Conservation (phyloP, 140 eudicot genomes). For the Flaveria floridana region DNA sequence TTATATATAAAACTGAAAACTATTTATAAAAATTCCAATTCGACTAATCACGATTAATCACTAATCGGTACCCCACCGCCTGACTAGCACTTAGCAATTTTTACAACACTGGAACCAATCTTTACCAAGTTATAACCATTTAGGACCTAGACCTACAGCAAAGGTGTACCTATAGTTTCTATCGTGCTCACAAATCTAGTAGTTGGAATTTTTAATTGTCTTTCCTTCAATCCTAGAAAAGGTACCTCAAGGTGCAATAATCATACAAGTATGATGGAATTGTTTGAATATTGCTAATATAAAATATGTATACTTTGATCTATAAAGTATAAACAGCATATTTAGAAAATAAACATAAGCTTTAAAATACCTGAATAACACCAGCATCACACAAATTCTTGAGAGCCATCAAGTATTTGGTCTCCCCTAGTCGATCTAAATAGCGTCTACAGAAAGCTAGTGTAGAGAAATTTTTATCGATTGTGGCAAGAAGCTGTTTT, state of each 20-base stretch:
- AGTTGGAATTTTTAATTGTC: not conserved
- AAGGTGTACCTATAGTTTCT: not conserved
- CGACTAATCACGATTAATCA: too few species aligned
- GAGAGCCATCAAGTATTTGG: conserved; percentile 92
- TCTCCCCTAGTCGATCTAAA: conserved; percentile 93
- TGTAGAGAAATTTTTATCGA: conserved; percentile 87
- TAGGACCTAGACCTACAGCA: not conserved
- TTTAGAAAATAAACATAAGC: conserved; percentile 4
- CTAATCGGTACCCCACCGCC: too few species aligned
- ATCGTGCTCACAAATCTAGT: not conserved
- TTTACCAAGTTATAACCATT: not conserved
- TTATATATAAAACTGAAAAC: too few species aligned
- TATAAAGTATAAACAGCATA: conserved; percentile 8
- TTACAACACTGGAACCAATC: not conserved
- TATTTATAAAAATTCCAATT: too few species aligned
- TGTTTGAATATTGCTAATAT: not conserved
- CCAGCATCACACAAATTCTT: conserved; percentile 98
- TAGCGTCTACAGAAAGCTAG: conserved; percentile 95
- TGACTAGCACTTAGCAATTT: too few species aligned
- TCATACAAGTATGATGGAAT: not conserved
- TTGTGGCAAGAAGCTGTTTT: conserved; percentile 87
- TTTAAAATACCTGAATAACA: conserved; percentile 74
- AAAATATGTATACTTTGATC: not conserved
- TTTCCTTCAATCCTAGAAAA: not conserved
- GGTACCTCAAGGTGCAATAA: not conserved